Evolutionary conservation across 352 stramenopile genomes (phyloP).

Genomic region (Globisporangium camurandrum): DNA sequence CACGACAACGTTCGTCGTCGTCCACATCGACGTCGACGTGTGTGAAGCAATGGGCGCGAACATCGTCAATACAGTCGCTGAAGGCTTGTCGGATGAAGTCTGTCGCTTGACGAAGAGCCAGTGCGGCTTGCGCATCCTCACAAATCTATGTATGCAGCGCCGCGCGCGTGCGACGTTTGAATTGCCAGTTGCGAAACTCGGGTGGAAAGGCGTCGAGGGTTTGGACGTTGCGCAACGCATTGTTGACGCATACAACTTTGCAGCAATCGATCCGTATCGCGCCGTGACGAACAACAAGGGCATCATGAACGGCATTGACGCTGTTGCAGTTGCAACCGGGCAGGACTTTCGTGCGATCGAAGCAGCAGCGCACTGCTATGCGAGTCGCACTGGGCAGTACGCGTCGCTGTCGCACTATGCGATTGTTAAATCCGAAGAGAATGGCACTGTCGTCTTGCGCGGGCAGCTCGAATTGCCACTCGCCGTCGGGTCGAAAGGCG

Average conservation of each 20-base stretch:
- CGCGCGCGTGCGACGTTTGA: conserved; percentile 59
- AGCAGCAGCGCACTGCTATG: conserved; percentile 74
- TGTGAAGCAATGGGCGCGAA: conserved; percentile 88
- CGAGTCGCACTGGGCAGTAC: conserved; percentile 72
- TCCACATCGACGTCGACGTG: conserved; percentile 85
- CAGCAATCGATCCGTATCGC: conserved; percentile 70
- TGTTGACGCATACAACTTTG: conserved; percentile 83
- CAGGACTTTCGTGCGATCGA: conserved; percentile 86
- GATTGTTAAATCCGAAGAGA: conserved; percentile 18
- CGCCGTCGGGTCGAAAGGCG: conserved; percentile 75
- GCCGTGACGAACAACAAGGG: conserved; percentile 88
- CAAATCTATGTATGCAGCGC: conserved; percentile 85
- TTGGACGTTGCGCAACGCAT: conserved; percentile 68
- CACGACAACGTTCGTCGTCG: conserved; percentile 46
- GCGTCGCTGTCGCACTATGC: conserved; percentile 75
- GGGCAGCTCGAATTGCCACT: conserved; percentile 75
- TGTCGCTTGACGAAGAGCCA: conserved; percentile 49
- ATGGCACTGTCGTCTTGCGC: conserved; percentile 44
- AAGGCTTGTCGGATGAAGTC: conserved; percentile 72
- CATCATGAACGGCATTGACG: conserved; percentile 85
- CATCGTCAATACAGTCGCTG: conserved; percentile 84
- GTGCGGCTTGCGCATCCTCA: conserved; percentile 80
- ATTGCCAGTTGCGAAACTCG: conserved; percentile 66
- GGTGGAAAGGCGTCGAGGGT: conserved; percentile 75
- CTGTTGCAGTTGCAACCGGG: conserved; percentile 70